Evolutionary conservation across 441 rosid genomes (phyloP).

Genomic region (Eruca vesicaria): DNA sequence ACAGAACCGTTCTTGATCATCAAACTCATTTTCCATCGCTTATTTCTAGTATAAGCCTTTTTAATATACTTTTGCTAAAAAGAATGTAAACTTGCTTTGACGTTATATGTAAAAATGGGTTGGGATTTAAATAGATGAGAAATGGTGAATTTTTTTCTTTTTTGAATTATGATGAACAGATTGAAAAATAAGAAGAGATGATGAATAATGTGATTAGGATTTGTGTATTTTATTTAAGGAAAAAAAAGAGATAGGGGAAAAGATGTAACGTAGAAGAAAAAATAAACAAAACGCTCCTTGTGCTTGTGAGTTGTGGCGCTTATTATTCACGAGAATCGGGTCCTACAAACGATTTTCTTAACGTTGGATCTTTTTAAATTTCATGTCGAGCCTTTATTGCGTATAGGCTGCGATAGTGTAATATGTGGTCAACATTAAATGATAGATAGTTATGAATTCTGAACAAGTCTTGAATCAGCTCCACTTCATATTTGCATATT

Average conservation of each 20-base stretch:
- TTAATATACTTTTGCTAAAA: not conserved
- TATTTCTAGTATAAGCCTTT: not conserved
- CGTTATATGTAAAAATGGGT: conserved; percentile 9
- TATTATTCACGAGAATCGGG: conserved; percentile 29
- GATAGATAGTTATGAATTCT: not conserved
- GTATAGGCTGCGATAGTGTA: not conserved
- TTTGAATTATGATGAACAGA: conserved; percentile 6
- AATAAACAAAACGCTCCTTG: conserved; percentile 23
- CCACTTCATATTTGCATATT: too few species aligned
- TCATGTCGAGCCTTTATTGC: conserved; percentile 17
- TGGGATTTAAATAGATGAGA: conserved; percentile 17
- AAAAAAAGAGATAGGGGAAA: not conserved
- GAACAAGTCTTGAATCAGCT: not conserved
- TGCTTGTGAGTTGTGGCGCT: conserved; percentile 25
- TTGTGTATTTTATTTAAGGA: not conserved
- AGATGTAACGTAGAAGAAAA: not conserved
- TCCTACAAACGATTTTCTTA: conserved; percentile 5
- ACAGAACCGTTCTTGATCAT: conserved; percentile 31
- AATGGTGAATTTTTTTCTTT: not conserved
- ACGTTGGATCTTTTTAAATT: conserved; percentile 25
- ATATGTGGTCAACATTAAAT: conserved; percentile 4
- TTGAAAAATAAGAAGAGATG: not conserved
- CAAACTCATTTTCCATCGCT: conserved; percentile 13
- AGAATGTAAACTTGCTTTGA: not conserved
- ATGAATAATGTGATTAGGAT: conserved; percentile 16